Conservation (phyloP, 192 early-diverging fungal genomes). For the Backusella parvicylindrica region DNA sequence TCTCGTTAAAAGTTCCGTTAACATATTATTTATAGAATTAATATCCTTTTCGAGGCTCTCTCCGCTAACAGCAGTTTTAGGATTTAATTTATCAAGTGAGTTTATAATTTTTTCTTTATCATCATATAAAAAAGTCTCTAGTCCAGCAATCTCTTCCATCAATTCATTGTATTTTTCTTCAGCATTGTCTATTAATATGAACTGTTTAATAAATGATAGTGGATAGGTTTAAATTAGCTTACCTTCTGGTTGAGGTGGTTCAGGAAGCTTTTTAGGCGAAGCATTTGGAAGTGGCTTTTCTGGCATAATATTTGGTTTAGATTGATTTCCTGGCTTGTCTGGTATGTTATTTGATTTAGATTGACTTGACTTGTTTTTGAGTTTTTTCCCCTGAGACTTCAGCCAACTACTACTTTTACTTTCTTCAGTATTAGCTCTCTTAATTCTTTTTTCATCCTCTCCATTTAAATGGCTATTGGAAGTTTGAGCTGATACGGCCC, state of each 20-base stretch:
- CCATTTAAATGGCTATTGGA: too few relatives aligned
- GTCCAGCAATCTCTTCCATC: background rate
- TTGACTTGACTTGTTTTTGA: background rate
- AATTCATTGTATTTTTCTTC: background rate
- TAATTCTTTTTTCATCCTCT: too few relatives aligned
- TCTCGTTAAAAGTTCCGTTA: background rate
- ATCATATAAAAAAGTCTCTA: background rate
- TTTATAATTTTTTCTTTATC: background rate
- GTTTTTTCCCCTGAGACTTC: background rate
- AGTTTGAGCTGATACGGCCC: background rate
- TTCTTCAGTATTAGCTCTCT: background rate
- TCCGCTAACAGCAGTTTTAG: background rate
- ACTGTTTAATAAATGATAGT: background rate
- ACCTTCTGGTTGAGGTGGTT: background rate
- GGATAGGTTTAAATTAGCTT: background rate
- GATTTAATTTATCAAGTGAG: background rate
- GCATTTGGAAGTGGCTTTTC: background rate
- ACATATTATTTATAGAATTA: background rate
- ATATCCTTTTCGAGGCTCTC: background rate
- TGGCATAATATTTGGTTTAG: background rate
- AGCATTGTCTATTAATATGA: background rate
- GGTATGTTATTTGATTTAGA: too few relatives aligned
- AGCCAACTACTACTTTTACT: background rate
- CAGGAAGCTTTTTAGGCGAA: background rate
- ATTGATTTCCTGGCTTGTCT: background rate